phyloP scores from a whole-genome alignment of 2,329 filamentous ascomycete genomes.

The Xylariaceae sp. region DNA sequence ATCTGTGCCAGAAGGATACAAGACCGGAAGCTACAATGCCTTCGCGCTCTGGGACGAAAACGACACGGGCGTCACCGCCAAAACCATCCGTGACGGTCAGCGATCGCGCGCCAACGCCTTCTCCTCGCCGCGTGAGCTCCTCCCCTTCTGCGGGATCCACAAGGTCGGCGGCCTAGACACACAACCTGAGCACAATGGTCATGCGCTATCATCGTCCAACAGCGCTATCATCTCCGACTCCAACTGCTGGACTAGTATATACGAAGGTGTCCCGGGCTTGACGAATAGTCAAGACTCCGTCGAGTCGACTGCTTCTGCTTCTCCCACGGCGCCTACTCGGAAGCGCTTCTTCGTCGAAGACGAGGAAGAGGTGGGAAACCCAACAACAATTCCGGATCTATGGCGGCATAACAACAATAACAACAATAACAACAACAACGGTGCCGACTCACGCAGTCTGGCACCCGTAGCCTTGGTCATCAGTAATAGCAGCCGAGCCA shows the following conservation, averaged over 20 bases:
- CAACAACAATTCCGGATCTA: slow-evolving; percentile 20
- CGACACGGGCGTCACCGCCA: slow-evolving; percentile 17
- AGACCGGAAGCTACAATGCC: slow-evolving; percentile 56
- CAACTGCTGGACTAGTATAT: slow-evolving; percentile 16
- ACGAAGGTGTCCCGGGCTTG: slow-evolving; percentile 39
- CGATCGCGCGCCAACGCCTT: slow-evolving; percentile 28
- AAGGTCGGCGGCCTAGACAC: slow-evolving; percentile 63
- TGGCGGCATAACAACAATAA: slow-evolving; percentile 29
- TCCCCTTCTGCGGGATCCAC: slow-evolving; percentile 76
- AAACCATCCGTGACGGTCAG: slow-evolving; percentile 17
- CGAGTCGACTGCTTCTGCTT: slow-evolving; percentile 31
- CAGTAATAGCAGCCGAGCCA: slow-evolving; percentile 36
- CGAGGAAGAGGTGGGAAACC: slow-evolving; percentile 32
- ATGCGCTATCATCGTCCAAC: slow-evolving; percentile 15
- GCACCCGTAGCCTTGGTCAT: slow-evolving; percentile 32
- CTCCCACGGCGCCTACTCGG: slow-evolving; percentile 23
- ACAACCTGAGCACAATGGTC: slow-evolving; percentile 44
- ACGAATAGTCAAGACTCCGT: slow-evolving; percentile 53
- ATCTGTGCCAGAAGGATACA: slow-evolving; percentile 89
- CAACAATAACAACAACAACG: slow-evolving; percentile 35
- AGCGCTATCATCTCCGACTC: slow-evolving; percentile 13
- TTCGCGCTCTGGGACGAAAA: slow-evolving; percentile 48
- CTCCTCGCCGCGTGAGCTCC: slow-evolving; percentile 52
- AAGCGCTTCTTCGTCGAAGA: slow-evolving; percentile 47
- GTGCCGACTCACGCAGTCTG: slow-evolving; percentile 38